Evolutionary conservation across 2,329 filamentous ascomycete species (phyloP), one percentile per base, ranked within the genome.

Genomic region (Aureobasidium sp.): DNA sequence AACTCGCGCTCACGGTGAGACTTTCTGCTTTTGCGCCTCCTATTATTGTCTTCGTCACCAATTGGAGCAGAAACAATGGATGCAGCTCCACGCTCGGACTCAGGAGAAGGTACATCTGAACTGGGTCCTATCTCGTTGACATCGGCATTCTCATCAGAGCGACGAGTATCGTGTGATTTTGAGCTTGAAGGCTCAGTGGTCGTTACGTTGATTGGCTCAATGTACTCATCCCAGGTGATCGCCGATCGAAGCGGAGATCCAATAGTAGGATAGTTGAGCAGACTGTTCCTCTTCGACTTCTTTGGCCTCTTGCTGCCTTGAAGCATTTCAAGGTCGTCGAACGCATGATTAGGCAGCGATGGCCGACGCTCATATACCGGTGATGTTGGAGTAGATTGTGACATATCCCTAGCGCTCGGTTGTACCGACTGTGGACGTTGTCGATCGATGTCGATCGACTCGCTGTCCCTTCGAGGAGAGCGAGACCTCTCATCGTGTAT

Each of bases 221-320:
- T 62, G 49, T 74, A 72, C 54, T 74, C 72, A 16, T 74, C 65
- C 50, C 69, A 68, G 22, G 69, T 67, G 49, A 73, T 64, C 55
- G 74, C 72, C n/a, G 70, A 66, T 24, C 72, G 62, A 29, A 75
- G 62, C 5, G 72, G 72, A 22, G 71, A 74, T 53, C 69, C 69
- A 8, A 71, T 64, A 16, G 66, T 65, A 7, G 66, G 64, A 21
- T 70, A 68, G 29, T 70, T 70, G 56, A 69, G 73, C 25, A 62
- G 66, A 51, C 70, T 73, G 41, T 68, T 66, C 30, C 73, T 67
- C 61, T 73, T 76, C 30, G 61, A 63, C 61, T 67, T 76, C 51
- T 71, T 74, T 62, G 71, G 76, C 35, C 67, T 71, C 58, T 73
- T 68, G 56, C 56, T 57, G 25, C 68, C 66, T 12, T 57, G 55